Conservation (phyloP, 345 rosid species). For the Populus simonii region DNA sequence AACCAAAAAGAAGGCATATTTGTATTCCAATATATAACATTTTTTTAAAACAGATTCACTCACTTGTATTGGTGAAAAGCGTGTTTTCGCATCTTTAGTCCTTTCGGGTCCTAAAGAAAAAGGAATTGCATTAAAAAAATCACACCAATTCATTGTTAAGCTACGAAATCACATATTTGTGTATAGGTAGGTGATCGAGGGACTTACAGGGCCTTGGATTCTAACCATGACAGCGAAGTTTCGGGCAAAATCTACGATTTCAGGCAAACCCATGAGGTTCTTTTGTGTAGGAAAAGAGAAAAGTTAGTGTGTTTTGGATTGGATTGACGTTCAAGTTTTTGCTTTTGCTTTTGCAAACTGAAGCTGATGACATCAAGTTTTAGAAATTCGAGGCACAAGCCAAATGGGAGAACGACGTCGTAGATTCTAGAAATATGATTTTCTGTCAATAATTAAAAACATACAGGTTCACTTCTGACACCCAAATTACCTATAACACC, state of each 20-base stretch:
- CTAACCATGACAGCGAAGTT: constrained; percentile 76
- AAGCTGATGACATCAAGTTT: not conserved
- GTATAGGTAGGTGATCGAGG: not conserved
- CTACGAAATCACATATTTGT: not conserved
- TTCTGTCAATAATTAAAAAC: not conserved
- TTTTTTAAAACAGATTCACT: constrained; percentile 18
- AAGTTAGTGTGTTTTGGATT: constrained; percentile 1
- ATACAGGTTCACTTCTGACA: no score
- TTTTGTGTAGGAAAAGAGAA: not conserved
- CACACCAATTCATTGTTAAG: not conserved
- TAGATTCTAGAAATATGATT: not conserved
- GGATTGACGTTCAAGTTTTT: not conserved
- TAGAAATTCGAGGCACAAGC: not conserved
- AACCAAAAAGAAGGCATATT: not conserved
- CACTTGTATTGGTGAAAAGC: constrained; percentile 87
- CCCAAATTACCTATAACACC: no score
- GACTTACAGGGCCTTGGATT: constrained; percentile 76
- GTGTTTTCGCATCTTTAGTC: constrained; percentile 85
- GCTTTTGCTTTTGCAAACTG: not conserved
- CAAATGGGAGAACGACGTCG: constrained; percentile 4
- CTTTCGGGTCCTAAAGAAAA: constrained; percentile 71
- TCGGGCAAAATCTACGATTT: constrained; percentile 47
- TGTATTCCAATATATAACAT: not conserved
- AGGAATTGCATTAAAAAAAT: not conserved
- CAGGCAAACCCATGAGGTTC: constrained; percentile 50